A percentile compares a stretch with the other conserved stretches of the same genome.
Conservation (phyloP, 345 rosid genomes). For the Cochlearia excelsa region DNA sequence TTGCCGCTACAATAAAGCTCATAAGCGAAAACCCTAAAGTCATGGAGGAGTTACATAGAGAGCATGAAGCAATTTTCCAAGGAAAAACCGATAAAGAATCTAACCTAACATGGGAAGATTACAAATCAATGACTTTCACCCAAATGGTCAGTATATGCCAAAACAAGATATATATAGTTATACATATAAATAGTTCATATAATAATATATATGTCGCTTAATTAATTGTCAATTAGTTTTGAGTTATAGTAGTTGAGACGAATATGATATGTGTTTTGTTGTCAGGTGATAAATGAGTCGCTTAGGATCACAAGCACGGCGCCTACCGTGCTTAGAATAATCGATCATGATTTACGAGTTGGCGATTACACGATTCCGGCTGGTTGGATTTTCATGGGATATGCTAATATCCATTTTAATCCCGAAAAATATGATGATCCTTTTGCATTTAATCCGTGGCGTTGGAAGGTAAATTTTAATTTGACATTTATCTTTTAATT, state of each 20-base stretch:
- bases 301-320: slow-evolving; percentile 31
- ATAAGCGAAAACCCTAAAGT: slow-evolving; percentile 22
- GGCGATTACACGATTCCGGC: slow-evolving; percentile 30
- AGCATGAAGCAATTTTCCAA: slow-evolving; percentile 35
- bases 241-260: neutral
- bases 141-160: slow-evolving; percentile 27
- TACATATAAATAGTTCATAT: too few species aligned
- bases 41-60: slow-evolving; percentile 43
- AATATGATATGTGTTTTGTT: neutral
- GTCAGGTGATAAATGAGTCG: slow-evolving; percentile 29
- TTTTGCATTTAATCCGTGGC: slow-evolving; percentile 34
- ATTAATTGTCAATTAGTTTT: neutral
- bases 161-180: too few species aligned
- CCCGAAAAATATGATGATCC: slow-evolving; percentile 24
- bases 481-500: neutral
- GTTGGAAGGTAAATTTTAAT: slow-evolving; percentile 28
- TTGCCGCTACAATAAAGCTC: slow-evolving; percentile 22
- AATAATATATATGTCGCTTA: too few species aligned
- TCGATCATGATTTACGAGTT: slow-evolving; percentile 11
- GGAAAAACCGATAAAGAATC: slow-evolving; percentile 21
- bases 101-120: slow-evolving; percentile 62
- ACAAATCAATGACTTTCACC: slow-evolving; percentile 76
- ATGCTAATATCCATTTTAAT: slow-evolving; percentile 21
- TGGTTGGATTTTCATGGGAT: slow-evolving; percentile 30
- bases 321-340: slow-evolving; percentile 23